A percentile compares a stretch with the other conserved stretches of the same genome.
Conservation (phyloP, 371 early-diverging fungal species). For the Circinella minor region DNA sequence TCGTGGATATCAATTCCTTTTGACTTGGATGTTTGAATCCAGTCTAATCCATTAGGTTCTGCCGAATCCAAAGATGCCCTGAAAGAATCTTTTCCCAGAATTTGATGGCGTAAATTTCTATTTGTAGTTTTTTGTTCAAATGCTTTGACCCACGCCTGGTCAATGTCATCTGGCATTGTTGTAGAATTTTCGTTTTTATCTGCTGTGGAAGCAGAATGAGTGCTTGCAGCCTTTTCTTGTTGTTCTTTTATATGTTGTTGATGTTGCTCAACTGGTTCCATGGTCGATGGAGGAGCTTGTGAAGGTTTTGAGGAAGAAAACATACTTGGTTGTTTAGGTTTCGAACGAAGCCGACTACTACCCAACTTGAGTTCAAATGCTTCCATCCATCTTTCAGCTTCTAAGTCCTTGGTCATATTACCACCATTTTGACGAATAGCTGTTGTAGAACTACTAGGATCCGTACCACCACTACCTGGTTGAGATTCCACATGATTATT, state of each 20-base stretch:
- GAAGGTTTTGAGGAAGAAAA: neutral
- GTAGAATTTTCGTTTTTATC: neutral
- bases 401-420: constrained; percentile 5
- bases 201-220: neutral
- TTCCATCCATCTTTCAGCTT: constrained; percentile 19
- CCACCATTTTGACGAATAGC: neutral
- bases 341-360: constrained; percentile 11
- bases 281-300: neutral
- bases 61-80: neutral
- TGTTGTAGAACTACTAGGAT: neutral
- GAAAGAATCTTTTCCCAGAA: constrained; percentile 15
- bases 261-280: neutral
- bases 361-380: constrained; percentile 24
- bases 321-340: constrained; percentile 1
- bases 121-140: constrained; percentile 20
- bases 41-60: constrained; percentile 4
- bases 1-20: neutral
- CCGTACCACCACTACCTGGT: neutral
- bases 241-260: constrained; percentile 5
- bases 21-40: neutral
- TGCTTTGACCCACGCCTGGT: constrained; percentile 22
- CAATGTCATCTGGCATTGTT: constrained; percentile 20
- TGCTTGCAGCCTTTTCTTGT: neutral
- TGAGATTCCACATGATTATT: neutral
- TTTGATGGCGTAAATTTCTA: neutral